Percentiles rank a stretch among this genome's conserved stretches.
Conservation (phyloP, 2,329 filamentous ascomycete genomes). For the Knoxdaviesia capensis region DNA sequence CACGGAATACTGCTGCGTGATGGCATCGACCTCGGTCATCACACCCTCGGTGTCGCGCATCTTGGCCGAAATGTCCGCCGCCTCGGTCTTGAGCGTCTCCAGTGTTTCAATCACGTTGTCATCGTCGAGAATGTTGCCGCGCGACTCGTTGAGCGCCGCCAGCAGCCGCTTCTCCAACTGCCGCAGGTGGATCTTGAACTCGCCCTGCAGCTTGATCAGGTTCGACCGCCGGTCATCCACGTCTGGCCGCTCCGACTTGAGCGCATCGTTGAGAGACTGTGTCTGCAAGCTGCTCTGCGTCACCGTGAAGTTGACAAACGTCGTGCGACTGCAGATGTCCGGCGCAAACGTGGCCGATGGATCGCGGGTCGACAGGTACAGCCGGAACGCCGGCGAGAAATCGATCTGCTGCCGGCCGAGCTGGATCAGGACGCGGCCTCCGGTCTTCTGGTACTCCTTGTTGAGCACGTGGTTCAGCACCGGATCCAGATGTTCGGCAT, state of each 20-base stretch:
- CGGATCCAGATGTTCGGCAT: conserved; percentile 90
- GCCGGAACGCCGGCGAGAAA: conserved; percentile 89
- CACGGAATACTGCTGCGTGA: conserved; percentile 83
- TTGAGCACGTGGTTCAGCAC: conserved; percentile 97
- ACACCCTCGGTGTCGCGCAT: conserved; percentile 93
- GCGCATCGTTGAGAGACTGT: conserved; percentile 88
- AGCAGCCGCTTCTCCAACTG: conserved; percentile 87
- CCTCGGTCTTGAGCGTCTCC: conserved; percentile 94
- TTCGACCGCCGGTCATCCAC: conserved; percentile 93
- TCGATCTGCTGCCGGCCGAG: conserved; percentile 98
- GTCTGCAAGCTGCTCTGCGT: conserved; percentile 98
- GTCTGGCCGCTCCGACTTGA: conserved; percentile 93
- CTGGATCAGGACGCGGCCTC: conserved; percentile 92
- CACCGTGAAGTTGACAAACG: conserved; percentile 98
- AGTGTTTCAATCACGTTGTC: conserved; percentile 96
- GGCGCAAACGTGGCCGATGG: conserved; percentile 90
- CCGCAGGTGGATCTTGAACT: conserved; percentile 95
- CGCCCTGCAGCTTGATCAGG: conserved; percentile 94
- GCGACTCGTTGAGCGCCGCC: conserved; percentile 90
- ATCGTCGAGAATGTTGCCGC: conserved; percentile 93
- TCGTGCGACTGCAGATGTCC: conserved; percentile 94
- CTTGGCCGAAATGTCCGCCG: conserved; percentile 87
- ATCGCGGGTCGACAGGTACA: conserved; percentile 88
- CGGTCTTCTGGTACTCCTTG: conserved; percentile 98
- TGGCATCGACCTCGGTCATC: conserved; percentile 93